A percentile compares a stretch with the other conserved stretches of the same genome.
phyloP scores from a whole-genome alignment of 148 eudicot genomes.

The Dianthus caryophyllus region DNA sequence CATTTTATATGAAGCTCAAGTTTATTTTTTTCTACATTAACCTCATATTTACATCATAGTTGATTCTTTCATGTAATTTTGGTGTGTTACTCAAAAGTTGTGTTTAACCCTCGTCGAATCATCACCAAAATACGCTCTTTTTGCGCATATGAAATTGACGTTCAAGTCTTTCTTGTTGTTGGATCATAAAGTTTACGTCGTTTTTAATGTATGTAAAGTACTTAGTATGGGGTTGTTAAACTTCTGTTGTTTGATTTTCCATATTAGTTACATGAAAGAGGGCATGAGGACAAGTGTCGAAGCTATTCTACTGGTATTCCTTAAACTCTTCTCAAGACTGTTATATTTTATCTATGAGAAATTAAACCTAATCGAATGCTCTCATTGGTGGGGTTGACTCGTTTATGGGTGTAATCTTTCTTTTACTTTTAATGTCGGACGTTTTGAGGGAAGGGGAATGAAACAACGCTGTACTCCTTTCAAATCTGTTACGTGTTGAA shows the following conservation, averaged over 20 bases:
- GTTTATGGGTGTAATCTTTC: background rate
- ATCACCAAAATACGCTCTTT: background rate
- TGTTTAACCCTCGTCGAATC: no score
- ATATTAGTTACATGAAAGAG: constrained; percentile 53
- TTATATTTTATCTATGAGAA: background rate
- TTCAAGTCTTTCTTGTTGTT: background rate
- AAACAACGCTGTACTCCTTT: no score
- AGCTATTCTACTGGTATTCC: constrained; percentile 58
- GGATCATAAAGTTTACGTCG: background rate
- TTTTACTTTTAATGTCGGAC: no score
- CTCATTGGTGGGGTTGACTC: background rate
- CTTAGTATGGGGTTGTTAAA: background rate
- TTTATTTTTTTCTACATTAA: no score
- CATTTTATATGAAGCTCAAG: no score
- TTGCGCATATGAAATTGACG: background rate
- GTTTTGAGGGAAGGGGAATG: no score
- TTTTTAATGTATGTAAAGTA: background rate
- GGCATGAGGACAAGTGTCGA: constrained; percentile 84
- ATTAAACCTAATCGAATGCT: background rate
- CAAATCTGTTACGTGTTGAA: no score
- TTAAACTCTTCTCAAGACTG: background rate
- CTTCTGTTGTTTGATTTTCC: background rate
- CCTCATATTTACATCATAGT: no score
- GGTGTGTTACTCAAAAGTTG: no score
- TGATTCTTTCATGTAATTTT: no score